Conservation (phyloP, 1,284 basidiomycete genomes). For the Pholiota adiposa region DNA sequence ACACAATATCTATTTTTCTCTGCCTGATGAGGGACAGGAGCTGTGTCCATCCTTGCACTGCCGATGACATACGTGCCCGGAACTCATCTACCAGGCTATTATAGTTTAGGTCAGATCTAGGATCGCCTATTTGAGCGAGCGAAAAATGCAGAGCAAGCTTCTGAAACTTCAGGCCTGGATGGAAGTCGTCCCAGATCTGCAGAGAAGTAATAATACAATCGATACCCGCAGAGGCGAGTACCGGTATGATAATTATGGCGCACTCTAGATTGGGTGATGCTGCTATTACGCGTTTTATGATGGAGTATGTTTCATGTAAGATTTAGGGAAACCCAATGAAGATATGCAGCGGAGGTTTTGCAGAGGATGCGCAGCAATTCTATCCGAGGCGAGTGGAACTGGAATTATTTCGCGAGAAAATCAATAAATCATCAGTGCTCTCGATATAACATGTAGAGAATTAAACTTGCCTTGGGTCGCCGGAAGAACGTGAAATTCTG, state of each 20-base stretch:
- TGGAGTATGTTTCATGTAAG: background rate
- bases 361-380: background rate
- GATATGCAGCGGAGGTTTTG: background rate
- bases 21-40: background rate
- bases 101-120: background rate
- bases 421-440: background rate
- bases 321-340: background rate
- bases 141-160: background rate
- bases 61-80: background rate
- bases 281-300: background rate
- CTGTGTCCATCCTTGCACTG: background rate
- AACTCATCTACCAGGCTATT: background rate
- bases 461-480: background rate
- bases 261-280: background rate
- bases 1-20: background rate
- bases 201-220: background rate
- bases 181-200: background rate
- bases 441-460: background rate
- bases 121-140: background rate
- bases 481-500: background rate
- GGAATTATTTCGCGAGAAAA: background rate
- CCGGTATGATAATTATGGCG: background rate
- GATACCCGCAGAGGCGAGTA: no score
- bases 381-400: background rate
- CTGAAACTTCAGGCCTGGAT: background rate